Evolutionary conservation across 768 basidiomycete species (phyloP).

Genomic region (Postia placenta): DNA sequence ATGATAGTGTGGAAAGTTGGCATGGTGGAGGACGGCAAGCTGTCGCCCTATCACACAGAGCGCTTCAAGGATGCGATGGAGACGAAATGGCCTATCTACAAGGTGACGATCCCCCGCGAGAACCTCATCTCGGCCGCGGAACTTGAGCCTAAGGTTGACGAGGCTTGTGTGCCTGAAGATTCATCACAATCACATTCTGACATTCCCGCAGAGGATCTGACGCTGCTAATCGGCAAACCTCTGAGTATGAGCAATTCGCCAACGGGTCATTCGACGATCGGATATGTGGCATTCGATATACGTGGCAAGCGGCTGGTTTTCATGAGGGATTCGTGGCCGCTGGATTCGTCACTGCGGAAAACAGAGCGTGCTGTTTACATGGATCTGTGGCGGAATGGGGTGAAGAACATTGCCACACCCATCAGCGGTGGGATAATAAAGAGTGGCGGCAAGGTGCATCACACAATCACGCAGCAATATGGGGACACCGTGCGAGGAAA

Average conservation of each 20-base stretch:
- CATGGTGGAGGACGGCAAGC: too few relatives aligned
- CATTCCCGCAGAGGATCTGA: neutral
- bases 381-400: neutral
- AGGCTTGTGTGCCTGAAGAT: neutral
- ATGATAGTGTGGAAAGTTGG: neutral
- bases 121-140: neutral
- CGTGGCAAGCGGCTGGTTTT: conserved; percentile 3
- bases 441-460: conserved; percentile 4
- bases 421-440: neutral
- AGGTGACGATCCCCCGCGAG: neutral
- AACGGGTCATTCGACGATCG: conserved; percentile 6
- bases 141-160: neutral
- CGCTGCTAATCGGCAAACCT: conserved; percentile 6
- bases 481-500: too few relatives aligned
- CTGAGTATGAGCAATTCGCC: conserved; percentile 1
- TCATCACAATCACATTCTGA: neutral
- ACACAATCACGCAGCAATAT: neutral
- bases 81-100: neutral
- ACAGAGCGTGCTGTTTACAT: conserved; percentile 6
- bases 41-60: neutral
- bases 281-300: conserved; percentile 10
- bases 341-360: neutral
- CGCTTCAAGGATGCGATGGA: neutral
- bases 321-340: conserved; percentile 12
- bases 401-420: neutral